Evolutionary conservation across 2,329 filamentous ascomycete genomes (phyloP).

Genomic region (Biscogniauxia sp.): DNA sequence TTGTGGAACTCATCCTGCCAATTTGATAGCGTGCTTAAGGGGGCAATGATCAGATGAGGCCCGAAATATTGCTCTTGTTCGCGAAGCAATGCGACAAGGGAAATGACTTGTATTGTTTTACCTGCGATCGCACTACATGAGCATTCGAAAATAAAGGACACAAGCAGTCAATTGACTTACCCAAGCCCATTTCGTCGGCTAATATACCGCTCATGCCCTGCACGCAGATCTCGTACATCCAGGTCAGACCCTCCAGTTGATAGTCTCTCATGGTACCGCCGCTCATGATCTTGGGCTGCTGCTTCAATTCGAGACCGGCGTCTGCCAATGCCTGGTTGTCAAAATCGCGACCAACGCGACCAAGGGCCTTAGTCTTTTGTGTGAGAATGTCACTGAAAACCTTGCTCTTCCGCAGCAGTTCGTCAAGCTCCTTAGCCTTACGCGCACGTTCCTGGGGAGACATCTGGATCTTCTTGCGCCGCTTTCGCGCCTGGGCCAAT

Average conservation of each 20-base stretch:
- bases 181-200: slow-evolving; percentile 90
- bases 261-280: slow-evolving; percentile 92
- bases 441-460: slow-evolving; percentile 54
- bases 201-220: slow-evolving; percentile 90
- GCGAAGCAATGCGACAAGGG: slow-evolving; percentile 79
- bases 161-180: slow-evolving; percentile 36
- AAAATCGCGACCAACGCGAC: slow-evolving; percentile 58
- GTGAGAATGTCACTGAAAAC: slow-evolving; percentile 63
- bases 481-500: slow-evolving; percentile 32
- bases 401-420: slow-evolving; percentile 57
- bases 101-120: slow-evolving; percentile 90
- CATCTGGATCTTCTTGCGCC: slow-evolving; percentile 45
- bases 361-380: slow-evolving; percentile 61
- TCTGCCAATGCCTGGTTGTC: slow-evolving; percentile 60
- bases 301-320: slow-evolving; percentile 72
- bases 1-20: slow-evolving; percentile 93
- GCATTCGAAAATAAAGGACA: neutral
- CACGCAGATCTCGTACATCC: slow-evolving; percentile 79
- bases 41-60: slow-evolving; percentile 87
- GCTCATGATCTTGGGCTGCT: slow-evolving; percentile 80
- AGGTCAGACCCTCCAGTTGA: slow-evolving; percentile 90
- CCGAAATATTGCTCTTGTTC: slow-evolving; percentile 82
- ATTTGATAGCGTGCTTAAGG: slow-evolving; percentile 87
- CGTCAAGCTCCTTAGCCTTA: slow-evolving; percentile 59
- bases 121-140: slow-evolving; percentile 41